A percentile compares a stretch with the other conserved stretches of the same genome.
phyloP scores from a whole-genome alignment of 2,329 filamentous ascomycete species.

The Didymosphaeria variabile region DNA sequence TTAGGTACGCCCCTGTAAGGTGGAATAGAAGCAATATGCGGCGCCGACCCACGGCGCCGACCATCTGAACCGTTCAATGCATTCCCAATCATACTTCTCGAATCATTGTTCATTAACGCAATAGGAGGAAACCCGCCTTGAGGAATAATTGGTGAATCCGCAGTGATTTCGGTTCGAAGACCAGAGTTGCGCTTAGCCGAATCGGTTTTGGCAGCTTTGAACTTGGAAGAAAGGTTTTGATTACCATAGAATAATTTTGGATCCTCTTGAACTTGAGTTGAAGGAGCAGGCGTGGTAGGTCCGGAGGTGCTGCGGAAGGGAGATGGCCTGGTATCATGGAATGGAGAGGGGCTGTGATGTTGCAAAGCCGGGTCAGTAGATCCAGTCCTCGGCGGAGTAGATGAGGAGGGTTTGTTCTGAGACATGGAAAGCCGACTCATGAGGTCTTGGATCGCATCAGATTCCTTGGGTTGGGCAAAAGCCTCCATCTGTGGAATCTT shows the following conservation, averaged over 20 bases:
- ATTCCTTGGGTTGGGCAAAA: slow-evolving; percentile 50
- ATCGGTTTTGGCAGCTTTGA: slow-evolving; percentile 57
- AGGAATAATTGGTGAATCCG: slow-evolving; percentile 39
- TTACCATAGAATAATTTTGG: slow-evolving; percentile 53
- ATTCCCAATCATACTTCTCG: slow-evolving; percentile 30
- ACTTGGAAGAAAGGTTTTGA: slow-evolving; percentile 59
- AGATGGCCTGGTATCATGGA: slow-evolving; percentile 42
- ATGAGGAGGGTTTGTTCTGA: slow-evolving; percentile 34
- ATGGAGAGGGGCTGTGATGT: slow-evolving; percentile 52
- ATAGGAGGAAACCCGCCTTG: slow-evolving; percentile 37
- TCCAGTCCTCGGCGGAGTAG: slow-evolving; percentile 35
- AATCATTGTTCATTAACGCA: slow-evolving; percentile 27
- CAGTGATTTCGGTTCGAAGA: slow-evolving; percentile 54
- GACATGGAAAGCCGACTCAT: slow-evolving; percentile 51
- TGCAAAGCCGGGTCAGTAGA: slow-evolving; percentile 35
- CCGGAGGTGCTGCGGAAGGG: slow-evolving; percentile 43
- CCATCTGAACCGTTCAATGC: slow-evolving; percentile 24
- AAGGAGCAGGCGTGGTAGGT: slow-evolving; percentile 43
- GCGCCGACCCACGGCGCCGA: slow-evolving; percentile 36
- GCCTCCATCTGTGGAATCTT: slow-evolving; percentile 36
- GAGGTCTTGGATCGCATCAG: slow-evolving; percentile 56
- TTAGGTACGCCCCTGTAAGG: slow-evolving; percentile 36
- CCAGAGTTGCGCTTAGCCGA: slow-evolving; percentile 53
- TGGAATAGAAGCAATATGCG: slow-evolving; percentile 34
- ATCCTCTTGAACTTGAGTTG: slow-evolving; percentile 29